Evolutionary conservation across 768 basidiomycete species (phyloP), one percentile per base, ranked within the genome.

Genomic region (Panaeolus papilionaceus): DNA sequence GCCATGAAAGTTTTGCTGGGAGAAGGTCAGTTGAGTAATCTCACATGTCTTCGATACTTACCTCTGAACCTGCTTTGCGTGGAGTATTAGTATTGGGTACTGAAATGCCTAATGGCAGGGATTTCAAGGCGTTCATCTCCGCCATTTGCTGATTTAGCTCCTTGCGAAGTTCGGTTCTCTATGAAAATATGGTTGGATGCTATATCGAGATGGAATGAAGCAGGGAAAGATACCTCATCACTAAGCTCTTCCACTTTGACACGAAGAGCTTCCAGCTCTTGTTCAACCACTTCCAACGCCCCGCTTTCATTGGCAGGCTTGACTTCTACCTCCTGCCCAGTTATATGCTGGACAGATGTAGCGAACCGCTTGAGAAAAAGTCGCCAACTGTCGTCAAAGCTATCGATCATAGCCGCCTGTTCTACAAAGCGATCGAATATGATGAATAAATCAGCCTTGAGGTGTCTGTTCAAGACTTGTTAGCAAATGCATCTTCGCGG

Each of bases 341-440:
- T 92, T 64, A 94, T 85, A 68, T 86, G 83, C 73, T 89, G 84
- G 6, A 93, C 85, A 0, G 90, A 89, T 2, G 78, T 73, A 2
- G 88, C 76, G 73, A 93, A 90, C 2, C 80, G 80, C 65, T 87
- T 87, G 70, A 93, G 76, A 72, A 92, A 88, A 2, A 78, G 67
- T 23, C 82, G 78, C 93, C 92, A 94, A 65, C 82, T 84, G 33
- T 87, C 85, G 67, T 90, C 88, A 68, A 92, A 88, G 69, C 88
- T 86, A 67, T 89, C 86, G 0, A 93, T 76, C 65, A 81, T 71
- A 2, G 82, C 80, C 4, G 88, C 83, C 62, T 91, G 86, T 65
- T 89, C 87, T 12, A 92, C 82, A 70, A 95, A 92, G 47, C 84
- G 86, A 66, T 89, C 87, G 38, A 92, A 70, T 37, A 92, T 80